These are phyloP conservation scores for Umbelopsis sp. DNA, from an alignment of 192 early-diverging fungal genomes.

Conservation along the genomic window DNA sequence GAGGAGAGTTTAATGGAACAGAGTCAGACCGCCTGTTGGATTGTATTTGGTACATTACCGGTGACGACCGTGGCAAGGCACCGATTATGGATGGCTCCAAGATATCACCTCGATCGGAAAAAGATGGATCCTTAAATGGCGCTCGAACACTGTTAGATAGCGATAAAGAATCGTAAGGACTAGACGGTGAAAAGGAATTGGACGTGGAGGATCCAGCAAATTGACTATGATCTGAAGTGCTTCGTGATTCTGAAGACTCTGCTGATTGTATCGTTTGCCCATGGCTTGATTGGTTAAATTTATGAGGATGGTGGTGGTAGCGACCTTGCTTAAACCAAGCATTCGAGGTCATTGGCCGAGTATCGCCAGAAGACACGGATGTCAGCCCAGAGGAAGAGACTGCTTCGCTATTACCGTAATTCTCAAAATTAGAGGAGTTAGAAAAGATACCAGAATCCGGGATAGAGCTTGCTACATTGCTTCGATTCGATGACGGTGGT, in stretches of 20 bases:
- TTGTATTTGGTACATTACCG: background rate
- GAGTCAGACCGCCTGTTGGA: background rate
- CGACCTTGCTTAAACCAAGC: background rate
- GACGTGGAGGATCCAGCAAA: background rate
- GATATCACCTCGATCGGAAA: background rate
- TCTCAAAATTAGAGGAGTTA: background rate
- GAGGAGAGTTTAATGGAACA: background rate
- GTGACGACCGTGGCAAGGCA: background rate
- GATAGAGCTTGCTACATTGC: background rate
- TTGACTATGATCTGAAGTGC: constrained; percentile 6
- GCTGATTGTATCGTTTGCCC: background rate
- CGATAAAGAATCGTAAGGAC: background rate
- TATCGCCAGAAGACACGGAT: background rate
- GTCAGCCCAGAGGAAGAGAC: background rate
- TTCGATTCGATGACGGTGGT: background rate
- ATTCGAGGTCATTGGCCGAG: background rate
- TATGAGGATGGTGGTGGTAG: background rate
- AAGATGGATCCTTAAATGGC: background rate
- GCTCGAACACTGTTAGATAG: background rate
- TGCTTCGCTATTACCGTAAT: background rate
- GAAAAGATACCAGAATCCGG: constrained; percentile 4
- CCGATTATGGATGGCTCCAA: background rate
- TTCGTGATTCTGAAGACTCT: constrained; percentile 6
- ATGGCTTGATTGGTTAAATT: background rate
- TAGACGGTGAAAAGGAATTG: background rate